These are phyloP conservation scores for Penicillium antarcticum DNA, from an alignment of 495 filamentous ascomycete species.

Conservation along the genomic window DNA sequence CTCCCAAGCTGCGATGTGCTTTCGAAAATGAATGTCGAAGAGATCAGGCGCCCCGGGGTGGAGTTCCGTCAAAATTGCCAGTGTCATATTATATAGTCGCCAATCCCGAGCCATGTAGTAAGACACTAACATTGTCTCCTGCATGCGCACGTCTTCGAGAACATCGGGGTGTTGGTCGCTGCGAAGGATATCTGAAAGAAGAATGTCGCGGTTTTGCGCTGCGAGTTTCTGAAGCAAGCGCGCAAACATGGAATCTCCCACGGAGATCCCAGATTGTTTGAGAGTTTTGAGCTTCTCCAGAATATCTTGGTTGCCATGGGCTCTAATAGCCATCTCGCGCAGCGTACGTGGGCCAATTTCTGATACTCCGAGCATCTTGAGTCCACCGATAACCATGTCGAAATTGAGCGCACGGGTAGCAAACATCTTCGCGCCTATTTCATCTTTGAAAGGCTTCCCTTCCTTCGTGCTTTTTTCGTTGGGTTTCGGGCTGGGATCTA, in stretches of 20 bases:
- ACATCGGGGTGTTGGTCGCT: slow-evolving; percentile 76
- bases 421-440: slow-evolving; percentile 66
- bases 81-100: slow-evolving; percentile 50
- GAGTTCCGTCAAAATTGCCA: slow-evolving; percentile 45
- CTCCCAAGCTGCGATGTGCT: slow-evolving; percentile 36
- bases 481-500: not conserved
- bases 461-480: slow-evolving; percentile 8
- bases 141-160: slow-evolving; percentile 59
- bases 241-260: slow-evolving; percentile 56
- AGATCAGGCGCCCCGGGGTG: slow-evolving; percentile 25
- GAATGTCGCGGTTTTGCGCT: slow-evolving; percentile 46
- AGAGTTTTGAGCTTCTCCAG: slow-evolving; percentile 54
- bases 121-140: slow-evolving; percentile 52
- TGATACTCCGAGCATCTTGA: slow-evolving; percentile 62
- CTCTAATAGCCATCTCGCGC: slow-evolving; percentile 64
- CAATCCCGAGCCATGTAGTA: slow-evolving; percentile 50
- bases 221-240: slow-evolving; percentile 58
- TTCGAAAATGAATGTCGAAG: slow-evolving; percentile 43
- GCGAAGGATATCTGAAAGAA: slow-evolving; percentile 57
- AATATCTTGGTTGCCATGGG: slow-evolving; percentile 51
- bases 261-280: slow-evolving; percentile 52
- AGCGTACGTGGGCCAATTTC: slow-evolving; percentile 69
- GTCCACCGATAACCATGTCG: slow-evolving; percentile 58
- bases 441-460: slow-evolving; percentile 46
- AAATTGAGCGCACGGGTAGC: slow-evolving; percentile 66